These are phyloP conservation scores for Holtermannia corniformis DNA, from an alignment of 768 basidiomycete genomes.

Conservation along the genomic window DNA sequence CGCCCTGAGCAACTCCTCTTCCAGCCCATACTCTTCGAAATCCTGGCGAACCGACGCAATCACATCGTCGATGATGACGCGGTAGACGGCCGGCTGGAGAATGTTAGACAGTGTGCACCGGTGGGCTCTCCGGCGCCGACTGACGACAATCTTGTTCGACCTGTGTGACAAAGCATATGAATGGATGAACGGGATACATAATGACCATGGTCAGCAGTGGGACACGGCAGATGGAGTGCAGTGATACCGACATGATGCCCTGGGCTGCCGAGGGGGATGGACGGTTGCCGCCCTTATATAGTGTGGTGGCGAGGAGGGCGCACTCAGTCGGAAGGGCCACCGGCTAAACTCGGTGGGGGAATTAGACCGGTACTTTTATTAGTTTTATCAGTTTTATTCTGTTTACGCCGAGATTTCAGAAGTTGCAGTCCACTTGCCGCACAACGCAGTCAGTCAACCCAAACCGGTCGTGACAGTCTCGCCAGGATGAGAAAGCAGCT, in stretches of 20 bases:
- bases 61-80: conserved; percentile 93
- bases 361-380: too few relatives aligned
- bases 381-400: conserved; percentile 1
- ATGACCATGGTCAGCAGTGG: neutral
- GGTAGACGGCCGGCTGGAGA: conserved; percentile 81
- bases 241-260: neutral
- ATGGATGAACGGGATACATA: neutral
- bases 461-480: neutral
- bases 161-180: conserved; percentile 48
- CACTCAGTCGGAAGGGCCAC: too few relatives aligned
- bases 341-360: too few relatives aligned
- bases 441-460: neutral
- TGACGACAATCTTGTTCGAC: conserved; percentile 99
- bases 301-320: neutral
- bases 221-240: neutral
- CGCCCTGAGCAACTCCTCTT: conserved; percentile 78
- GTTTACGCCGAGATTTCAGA: neutral
- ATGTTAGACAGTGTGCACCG: conserved; percentile 46
- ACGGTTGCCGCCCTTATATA: neutral
- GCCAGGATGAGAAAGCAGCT: conserved; percentile 47
- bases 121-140: conserved; percentile 41
- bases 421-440: neutral
- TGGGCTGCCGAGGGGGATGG: neutral
- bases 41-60: conserved; percentile 76
- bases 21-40: conserved; percentile 93